phyloP scores from a whole-genome alignment of 345 rosid species.

The Cardamine occulta region DNA sequence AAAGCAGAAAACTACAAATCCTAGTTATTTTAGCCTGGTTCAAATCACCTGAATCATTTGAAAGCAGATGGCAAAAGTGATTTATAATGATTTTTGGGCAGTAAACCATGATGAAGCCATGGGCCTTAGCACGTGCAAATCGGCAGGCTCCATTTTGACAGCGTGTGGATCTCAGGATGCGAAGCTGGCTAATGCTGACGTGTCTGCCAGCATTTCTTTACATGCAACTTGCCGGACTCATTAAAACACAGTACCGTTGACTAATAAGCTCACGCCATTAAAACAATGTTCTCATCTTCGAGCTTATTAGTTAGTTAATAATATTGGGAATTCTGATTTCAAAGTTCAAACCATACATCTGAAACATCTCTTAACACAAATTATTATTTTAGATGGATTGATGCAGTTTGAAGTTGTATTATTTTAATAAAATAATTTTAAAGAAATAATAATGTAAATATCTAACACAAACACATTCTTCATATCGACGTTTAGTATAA shows the following conservation, averaged over 20 bases:
- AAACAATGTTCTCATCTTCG: no score
- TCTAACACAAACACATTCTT: no score
- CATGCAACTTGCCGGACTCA: constrained; percentile 24
- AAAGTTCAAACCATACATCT: no score
- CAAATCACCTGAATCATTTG: constrained; percentile 37
- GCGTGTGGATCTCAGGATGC: constrained; percentile 37
- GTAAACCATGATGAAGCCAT: constrained; percentile 23
- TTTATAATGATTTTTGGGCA: constrained; percentile 3
- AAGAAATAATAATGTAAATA: no score
- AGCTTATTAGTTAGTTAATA: no score
- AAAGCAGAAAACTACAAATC: background rate
- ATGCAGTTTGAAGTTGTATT: no score
- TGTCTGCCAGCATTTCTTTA: constrained; percentile 8
- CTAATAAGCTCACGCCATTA: no score
- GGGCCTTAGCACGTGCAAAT: constrained; percentile 40
- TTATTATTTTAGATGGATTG: no score
- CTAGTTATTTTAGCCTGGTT: background rate
- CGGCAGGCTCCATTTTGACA: constrained; percentile 32
- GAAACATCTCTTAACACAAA: no score
- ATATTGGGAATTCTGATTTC: no score
- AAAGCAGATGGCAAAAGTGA: constrained; percentile 9
- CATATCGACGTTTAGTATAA: no score
- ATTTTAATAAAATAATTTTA: no score
- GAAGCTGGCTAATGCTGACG: constrained; percentile 41
- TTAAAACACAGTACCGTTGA: constrained; percentile 4